Evolutionary conservation across 148 eudicot species (phyloP), one percentile per base, ranked within the genome.

Genomic region (Diospyros lotus): DNA sequence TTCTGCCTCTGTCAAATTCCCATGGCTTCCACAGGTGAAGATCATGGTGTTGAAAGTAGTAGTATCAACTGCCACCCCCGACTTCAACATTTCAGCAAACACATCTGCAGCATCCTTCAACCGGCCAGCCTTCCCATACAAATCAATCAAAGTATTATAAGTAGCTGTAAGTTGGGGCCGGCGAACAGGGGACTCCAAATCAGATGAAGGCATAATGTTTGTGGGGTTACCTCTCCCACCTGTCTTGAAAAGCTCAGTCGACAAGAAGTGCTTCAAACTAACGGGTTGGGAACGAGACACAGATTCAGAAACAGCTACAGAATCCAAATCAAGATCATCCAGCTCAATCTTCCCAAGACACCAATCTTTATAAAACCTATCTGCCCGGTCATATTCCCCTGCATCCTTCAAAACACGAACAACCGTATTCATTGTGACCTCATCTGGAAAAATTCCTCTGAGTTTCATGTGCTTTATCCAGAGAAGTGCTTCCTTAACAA

Each of bases 381-480:
- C 85, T 0, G 91, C 98, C 83, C 85, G 75, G 78, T 89, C 91
- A 73, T 82, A 93, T 51, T 91, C 97, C 54, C 81, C 82, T 4
- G 87, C 94, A 81, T 91, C 94, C 80, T 93, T 93, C 60, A 93
- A 80, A 58, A 91, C 93, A 64, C 84, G 82, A 38, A 93, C 83
- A 48, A 89, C 82, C 1, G 98, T 91, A 79, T 82, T 88, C 98
- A 93, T 91, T 2, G 93, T 89, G 74, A 93, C 94, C 73, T 93
- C 97, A 82, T 93, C 94, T 0, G 97, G 98, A 65, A 88, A 88
- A 55, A 89, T 69, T 4, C 94, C 94, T 59, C 98, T 82, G 39
- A 74, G 64, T 76, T 86, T 93, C 97, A 93, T 93, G 74, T 93
- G 91, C 84, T 87, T 93, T 77, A 91, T 88, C 98, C 97, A 93